A percentile compares a stretch with the other conserved stretches of the same genome.
Conservation (phyloP, 2,329 filamentous ascomycete genomes). For the Gnomoniopsis sp. region DNA sequence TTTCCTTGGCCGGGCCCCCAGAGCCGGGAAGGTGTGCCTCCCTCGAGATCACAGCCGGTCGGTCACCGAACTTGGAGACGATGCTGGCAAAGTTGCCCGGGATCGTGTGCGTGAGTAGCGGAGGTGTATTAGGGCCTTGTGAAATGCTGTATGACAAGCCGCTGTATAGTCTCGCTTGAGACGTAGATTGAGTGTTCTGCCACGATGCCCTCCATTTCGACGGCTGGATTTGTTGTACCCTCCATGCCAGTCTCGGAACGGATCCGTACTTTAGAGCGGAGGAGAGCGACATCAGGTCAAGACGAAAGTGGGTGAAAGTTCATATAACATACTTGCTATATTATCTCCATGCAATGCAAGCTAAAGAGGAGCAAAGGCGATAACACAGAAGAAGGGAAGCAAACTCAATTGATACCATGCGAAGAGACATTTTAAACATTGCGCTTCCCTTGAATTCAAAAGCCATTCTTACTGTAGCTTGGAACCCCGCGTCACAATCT, state of each 20-base stretch:
- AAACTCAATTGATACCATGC: too few species aligned
- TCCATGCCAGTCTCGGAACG: not conserved
- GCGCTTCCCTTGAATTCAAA: too few species aligned
- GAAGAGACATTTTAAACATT: too few species aligned
- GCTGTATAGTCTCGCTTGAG: conserved; percentile 6
- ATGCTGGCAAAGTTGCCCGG: conserved; percentile 68
- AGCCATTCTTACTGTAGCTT: too few species aligned
- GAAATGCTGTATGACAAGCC: conserved; percentile 10
- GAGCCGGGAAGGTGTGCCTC: conserved; percentile 24
- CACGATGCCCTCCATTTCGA: not conserved
- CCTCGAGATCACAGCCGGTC: conserved; percentile 53
- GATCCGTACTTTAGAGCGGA: not conserved
- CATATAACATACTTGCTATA: not conserved
- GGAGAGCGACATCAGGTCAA: conserved; percentile 3
- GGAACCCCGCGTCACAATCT: too few species aligned
- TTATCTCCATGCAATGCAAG: not conserved
- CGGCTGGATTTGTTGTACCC: not conserved
- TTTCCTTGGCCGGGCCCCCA: conserved; percentile 57
- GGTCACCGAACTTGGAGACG: conserved; percentile 62
- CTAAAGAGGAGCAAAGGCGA: not conserved
- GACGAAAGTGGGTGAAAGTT: not conserved
- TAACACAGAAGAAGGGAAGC: too few species aligned
- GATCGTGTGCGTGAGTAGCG: conserved; percentile 65
- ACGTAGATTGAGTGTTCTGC: not conserved
- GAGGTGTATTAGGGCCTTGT: conserved; percentile 41